Base-by-base conservation (phyloP, 2,329 filamentous ascomycete species). In the Penicillium expansum region DNA sequence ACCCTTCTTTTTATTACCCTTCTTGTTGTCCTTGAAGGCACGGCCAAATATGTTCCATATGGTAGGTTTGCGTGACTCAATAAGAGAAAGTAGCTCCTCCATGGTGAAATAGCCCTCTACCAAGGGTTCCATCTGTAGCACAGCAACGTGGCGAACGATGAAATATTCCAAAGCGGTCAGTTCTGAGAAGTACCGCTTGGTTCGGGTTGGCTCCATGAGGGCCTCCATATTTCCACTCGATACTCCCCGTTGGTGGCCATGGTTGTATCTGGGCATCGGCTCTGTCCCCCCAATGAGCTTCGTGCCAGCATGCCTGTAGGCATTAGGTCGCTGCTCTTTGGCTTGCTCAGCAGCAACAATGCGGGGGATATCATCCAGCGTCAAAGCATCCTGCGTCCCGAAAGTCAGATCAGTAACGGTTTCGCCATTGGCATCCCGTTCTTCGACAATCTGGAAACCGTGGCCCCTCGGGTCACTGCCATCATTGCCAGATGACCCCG, bases 31-130 rank as follows among this genome's bases (percentile, higher is more conserved):
- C 64, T 91, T 94, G 71, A 97, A 96, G 1, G 92, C 93, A 71
- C 97, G 96, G 61, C 92, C 93, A 62, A 99, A 92, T 67, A 97
- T 97, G 74, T 93, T 94, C 94, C 94, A 99, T 76, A 99, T 96
- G 0, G 91, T 97, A 24, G 91, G 86, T 60, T 96, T 95, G 69
- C 91, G 88, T 2, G 91, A 91, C 74, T 99, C 94, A 60, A 99
- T 97, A 48, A 99, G 85, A 59, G 90, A 86, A 14, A 97, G 83
- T 1, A 99, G 81, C 70, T 99, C 94, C 63, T 97, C 94, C 57
- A 97, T 83, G n/a, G 88, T 90, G 74, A 97, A 97, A 66, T 96
- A 87, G 4, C 87, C 86, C 66, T 96, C 92, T 5, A 99, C 82
- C 73, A 97, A 82, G 7, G 94, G 92, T 63, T 96, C 91, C 87